Conservation (phyloP, 345 rosid species). For the Dipteronia dyeriana region DNA sequence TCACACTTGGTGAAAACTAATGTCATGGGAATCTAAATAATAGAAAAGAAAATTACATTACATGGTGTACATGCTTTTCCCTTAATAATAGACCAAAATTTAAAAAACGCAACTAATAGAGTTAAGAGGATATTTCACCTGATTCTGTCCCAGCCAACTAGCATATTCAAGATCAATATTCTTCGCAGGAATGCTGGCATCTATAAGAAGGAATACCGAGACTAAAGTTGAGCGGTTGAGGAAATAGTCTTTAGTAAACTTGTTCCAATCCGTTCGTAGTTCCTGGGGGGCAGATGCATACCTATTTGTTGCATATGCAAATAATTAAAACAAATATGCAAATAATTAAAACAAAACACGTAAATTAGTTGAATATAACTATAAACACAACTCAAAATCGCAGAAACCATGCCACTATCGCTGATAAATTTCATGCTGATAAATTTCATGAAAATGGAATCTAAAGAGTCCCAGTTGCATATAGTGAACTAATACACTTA, state of each 20-base stretch:
- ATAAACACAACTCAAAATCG: neutral
- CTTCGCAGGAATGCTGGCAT: constrained; percentile 93
- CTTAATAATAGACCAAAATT: neutral
- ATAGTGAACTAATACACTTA: neutral
- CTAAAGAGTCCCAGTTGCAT: neutral
- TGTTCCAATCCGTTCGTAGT: constrained; percentile 70
- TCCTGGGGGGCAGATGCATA: constrained; percentile 95
- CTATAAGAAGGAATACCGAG: constrained; percentile 86
- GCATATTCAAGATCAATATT: constrained; percentile 91
- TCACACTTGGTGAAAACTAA: constrained; percentile 93
- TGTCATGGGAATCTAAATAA: constrained; percentile 85
- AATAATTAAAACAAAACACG: neutral
- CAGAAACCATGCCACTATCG: neutral
- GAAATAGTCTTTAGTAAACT: constrained; percentile 87
- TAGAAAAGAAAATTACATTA: neutral
- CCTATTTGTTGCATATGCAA: constrained; percentile 35
- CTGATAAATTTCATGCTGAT: neutral
- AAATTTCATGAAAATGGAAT: neutral
- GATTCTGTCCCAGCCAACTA: constrained; percentile 95
- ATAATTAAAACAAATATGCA: neutral
- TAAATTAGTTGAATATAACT: neutral
- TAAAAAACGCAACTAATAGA: neutral
- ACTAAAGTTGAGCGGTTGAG: constrained; percentile 80
- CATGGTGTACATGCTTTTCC: neutral
- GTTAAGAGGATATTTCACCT: constrained; percentile 47